Conservation (phyloP, 805 yeast genomes). For the Myxozyma monticola region DNA sequence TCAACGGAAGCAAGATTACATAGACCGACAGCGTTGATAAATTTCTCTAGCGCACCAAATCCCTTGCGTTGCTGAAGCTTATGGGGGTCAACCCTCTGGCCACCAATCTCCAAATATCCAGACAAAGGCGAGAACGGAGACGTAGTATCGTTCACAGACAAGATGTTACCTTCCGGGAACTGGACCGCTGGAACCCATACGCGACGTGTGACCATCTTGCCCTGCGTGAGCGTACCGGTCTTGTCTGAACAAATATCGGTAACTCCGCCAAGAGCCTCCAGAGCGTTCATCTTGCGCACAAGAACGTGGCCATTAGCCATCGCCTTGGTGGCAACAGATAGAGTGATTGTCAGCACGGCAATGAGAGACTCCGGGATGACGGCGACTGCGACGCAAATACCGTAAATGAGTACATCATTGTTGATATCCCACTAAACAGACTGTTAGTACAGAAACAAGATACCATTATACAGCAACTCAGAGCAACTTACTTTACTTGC, state of each 20-base stretch:
- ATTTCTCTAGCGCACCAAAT: slow-evolving; percentile 36
- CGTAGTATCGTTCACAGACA: slow-evolving; percentile 20
- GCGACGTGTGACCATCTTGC: slow-evolving; percentile 71
- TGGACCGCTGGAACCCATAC: slow-evolving; percentile 58
- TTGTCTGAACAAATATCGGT: slow-evolving; percentile 81
- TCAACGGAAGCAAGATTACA: slow-evolving; percentile 77
- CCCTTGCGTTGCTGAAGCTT: not conserved
- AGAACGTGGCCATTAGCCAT: slow-evolving; percentile 70
- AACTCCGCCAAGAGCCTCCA: slow-evolving; percentile 77
- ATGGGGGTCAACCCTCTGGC: not conserved
- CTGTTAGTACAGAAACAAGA: not conserved
- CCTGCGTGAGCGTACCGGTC: slow-evolving; percentile 80
- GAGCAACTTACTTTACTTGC: slow-evolving; percentile 67
- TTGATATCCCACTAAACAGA: slow-evolving; percentile 37
- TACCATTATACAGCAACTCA: not conserved
- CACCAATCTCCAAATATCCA: slow-evolving; percentile 18
- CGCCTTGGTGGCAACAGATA: slow-evolving; percentile 78
- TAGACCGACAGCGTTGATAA: slow-evolving; percentile 67
- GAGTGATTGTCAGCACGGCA: slow-evolving; percentile 76
- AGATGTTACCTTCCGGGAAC: slow-evolving; percentile 25
- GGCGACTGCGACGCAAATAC: slow-evolving; percentile 79
- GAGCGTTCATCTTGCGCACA: slow-evolving; percentile 72
- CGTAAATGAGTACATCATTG: slow-evolving; percentile 83
- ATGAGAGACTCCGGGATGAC: slow-evolving; percentile 82
- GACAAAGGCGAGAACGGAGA: slow-evolving; percentile 26